A percentile compares a stretch with the other conserved stretches of the same genome.
These are phyloP conservation scores for Eucalyptus marginata DNA, from an alignment of 345 rosid genomes.

Conservation along the genomic window DNA sequence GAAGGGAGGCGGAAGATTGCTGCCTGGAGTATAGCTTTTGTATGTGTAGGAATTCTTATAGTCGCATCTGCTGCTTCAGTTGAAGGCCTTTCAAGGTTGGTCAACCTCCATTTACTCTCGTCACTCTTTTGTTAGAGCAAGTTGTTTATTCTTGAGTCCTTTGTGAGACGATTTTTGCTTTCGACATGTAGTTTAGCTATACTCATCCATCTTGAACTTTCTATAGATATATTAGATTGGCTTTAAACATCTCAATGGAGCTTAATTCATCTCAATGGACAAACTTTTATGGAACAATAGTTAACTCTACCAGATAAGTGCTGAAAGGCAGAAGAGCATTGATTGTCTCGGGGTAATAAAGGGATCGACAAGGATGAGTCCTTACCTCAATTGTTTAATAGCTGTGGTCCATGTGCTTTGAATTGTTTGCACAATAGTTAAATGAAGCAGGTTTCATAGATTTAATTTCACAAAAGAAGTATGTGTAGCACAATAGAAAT, in stretches of 20 bases:
- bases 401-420: neutral
- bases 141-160: neutral
- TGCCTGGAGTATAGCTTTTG: conserved; percentile 80
- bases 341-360: neutral
- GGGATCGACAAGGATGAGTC: neutral
- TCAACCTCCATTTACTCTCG: neutral
- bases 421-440: neutral
- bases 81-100: conserved; percentile 59
- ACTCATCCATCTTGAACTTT: neutral
- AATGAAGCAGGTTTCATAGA: neutral
- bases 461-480: neutral
- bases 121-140: neutral
- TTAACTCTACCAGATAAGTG: neutral
- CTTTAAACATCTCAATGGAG: neutral
- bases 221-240: neutral
- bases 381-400: neutral
- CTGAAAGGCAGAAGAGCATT: neutral
- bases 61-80: conserved; percentile 70
- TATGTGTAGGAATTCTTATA: conserved; percentile 57
- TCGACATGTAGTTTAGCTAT: neutral
- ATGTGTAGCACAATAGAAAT: neutral
- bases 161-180: neutral
- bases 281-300: neutral
- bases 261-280: neutral
- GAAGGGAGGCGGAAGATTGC: conserved; percentile 56